Conservation (phyloP, 1,284 basidiomycete genomes). For the Kalmanozyma brasiliensis region DNA sequence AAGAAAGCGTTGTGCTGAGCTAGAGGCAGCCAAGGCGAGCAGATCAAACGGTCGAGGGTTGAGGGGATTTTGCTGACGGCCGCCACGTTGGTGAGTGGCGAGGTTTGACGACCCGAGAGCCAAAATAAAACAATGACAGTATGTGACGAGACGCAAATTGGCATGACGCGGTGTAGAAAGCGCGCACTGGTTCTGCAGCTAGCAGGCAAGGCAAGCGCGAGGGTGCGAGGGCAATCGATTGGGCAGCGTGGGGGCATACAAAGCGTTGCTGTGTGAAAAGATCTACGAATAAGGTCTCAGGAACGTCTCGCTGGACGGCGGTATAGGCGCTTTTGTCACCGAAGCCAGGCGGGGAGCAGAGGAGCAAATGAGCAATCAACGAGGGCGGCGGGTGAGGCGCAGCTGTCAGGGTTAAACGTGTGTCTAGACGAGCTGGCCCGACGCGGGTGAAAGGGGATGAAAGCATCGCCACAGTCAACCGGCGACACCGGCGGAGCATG, state of each 20-base stretch:
- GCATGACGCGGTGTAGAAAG: too few species aligned
- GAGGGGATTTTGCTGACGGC: conserved; percentile 36
- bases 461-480: conserved; percentile 3
- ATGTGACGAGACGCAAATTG: conserved; percentile 4
- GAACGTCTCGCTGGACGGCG: conserved; percentile 3
- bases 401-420: conserved; percentile 11
- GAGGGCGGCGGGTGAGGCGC: conserved; percentile 1
- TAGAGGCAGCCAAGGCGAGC: background rate
- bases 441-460: conserved; percentile 2
- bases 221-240: conserved; percentile 7
- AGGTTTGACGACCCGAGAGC: conserved; percentile 1
- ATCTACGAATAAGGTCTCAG: conserved; percentile 6
- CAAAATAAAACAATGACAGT: background rate
- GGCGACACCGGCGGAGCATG: conserved; percentile 6
- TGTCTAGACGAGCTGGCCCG: conserved; percentile 26
- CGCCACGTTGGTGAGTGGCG: conserved; percentile 20
- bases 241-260: background rate
- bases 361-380: background rate
- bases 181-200: background rate
- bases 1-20: too few species aligned
- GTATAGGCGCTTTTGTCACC: too few species aligned
- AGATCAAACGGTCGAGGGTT: conserved; percentile 16
- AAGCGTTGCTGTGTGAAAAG: background rate
- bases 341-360: background rate
- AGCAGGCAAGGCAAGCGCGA: background rate